Evolutionary conservation across 1,284 basidiomycete genomes (phyloP).

Genomic region (Singerocomus inundabilis): DNA sequence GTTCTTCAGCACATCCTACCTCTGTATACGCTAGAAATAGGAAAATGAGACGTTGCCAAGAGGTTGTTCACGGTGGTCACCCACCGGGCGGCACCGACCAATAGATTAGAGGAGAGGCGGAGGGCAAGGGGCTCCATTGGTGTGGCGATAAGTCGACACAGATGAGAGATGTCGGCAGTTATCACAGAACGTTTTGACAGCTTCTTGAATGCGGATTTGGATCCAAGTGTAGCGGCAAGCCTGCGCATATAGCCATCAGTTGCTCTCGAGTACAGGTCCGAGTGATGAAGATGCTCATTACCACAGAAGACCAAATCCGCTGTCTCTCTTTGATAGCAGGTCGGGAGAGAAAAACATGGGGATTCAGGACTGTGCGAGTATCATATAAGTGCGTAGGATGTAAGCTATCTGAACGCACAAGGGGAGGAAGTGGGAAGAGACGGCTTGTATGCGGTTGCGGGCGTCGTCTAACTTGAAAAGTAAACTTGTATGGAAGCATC

Average conservation of each 20-base stretch:
- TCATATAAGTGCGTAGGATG: not conserved
- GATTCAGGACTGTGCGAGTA: not conserved
- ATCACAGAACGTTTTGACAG: slow-evolving; percentile 77
- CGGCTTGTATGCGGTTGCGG: slow-evolving; percentile 6
- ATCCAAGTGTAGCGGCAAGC: slow-evolving; percentile 86
- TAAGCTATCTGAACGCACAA: slow-evolving; percentile 4
- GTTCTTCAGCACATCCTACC: slow-evolving; percentile 37
- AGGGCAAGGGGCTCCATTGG: slow-evolving; percentile 85
- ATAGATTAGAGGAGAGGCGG: slow-evolving; percentile 79
- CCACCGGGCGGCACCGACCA: slow-evolving; percentile 85
- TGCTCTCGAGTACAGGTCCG: not conserved
- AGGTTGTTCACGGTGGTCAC: slow-evolving; percentile 19
- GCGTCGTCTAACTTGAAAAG: slow-evolving; percentile 1
- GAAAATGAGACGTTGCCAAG: slow-evolving; percentile 27
- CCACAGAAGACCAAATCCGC: slow-evolving; percentile 80
- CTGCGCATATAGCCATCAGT: slow-evolving; percentile 40
- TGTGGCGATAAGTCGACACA: slow-evolving; percentile 77
- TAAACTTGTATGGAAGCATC: slow-evolving; percentile 12
- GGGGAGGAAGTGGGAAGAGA: not conserved
- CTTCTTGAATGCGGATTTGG: slow-evolving; percentile 80
- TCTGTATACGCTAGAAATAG: slow-evolving; percentile 62
- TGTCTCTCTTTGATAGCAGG: slow-evolving; percentile 69
- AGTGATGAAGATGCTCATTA: slow-evolving; percentile 28
- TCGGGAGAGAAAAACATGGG: slow-evolving; percentile 78
- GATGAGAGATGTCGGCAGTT: slow-evolving; percentile 73